These are phyloP conservation scores for Calocybe gangraenosa DNA, from an alignment of 768 basidiomycete genomes.

Conservation along the genomic window DNA sequence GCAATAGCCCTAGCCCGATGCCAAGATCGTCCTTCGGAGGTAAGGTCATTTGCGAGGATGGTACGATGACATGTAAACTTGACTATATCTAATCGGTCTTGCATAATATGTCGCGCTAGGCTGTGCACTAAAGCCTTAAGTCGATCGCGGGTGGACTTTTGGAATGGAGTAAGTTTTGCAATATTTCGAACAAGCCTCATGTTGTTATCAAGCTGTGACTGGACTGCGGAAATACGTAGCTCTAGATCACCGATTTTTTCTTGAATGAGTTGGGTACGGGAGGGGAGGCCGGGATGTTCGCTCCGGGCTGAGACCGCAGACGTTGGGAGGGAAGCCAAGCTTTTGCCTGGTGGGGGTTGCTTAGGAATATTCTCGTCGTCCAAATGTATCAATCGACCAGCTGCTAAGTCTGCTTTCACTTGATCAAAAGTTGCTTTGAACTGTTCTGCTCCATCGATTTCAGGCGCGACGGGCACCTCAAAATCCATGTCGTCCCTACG, in stretches of 20 bases:
- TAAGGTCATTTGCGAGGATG: slow-evolving; percentile 72
- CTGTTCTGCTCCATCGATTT: slow-evolving; percentile 58
- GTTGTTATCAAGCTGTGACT: slow-evolving; percentile 60
- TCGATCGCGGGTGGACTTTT: slow-evolving; percentile 74
- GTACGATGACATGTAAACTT: slow-evolving; percentile 73
- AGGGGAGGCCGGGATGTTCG: slow-evolving; percentile 32
- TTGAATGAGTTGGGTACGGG: slow-evolving; percentile 55
- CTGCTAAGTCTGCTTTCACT: slow-evolving; percentile 81
- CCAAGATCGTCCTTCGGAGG: slow-evolving; percentile 65
- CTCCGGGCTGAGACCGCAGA: slow-evolving; percentile 18
- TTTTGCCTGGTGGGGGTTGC: not conserved
- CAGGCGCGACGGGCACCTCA: slow-evolving; percentile 46
- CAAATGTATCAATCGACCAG: slow-evolving; percentile 33
- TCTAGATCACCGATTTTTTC: slow-evolving; percentile 66
- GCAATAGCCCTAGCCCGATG: slow-evolving; percentile 65
- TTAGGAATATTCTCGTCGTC: slow-evolving; percentile 14
- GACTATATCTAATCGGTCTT: slow-evolving; percentile 67
- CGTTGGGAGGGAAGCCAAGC: slow-evolving; percentile 7
- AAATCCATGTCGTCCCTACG: slow-evolving; percentile 29
- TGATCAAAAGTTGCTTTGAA: slow-evolving; percentile 82
- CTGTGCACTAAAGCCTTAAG: slow-evolving; percentile 57
- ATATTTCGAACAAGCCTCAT: slow-evolving; percentile 78
- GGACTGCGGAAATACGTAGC: slow-evolving; percentile 44
- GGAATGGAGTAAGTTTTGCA: slow-evolving; percentile 84
- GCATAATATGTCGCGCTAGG: slow-evolving; percentile 61